Conservation (phyloP, 1,284 basidiomycete species). For the Apiotrichum gamsii region DNA sequence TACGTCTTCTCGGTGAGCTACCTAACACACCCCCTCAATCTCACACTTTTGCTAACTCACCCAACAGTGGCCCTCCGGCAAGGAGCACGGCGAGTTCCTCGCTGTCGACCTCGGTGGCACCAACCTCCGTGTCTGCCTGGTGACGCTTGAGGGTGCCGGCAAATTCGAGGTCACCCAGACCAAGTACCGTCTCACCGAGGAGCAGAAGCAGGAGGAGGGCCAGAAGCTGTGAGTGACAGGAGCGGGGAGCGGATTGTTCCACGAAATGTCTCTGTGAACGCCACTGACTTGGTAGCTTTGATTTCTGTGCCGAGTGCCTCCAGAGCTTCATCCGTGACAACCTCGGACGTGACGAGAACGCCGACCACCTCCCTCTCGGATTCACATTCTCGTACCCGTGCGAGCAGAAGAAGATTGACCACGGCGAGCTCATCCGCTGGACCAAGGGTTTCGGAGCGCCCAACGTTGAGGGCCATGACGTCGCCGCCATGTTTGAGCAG, state of each 20-base stretch:
- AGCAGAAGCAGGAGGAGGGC: slow-evolving; percentile 97
- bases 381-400: slow-evolving; percentile 93
- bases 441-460: slow-evolving; percentile 94
- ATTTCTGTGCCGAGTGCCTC: slow-evolving; percentile 94
- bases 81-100: slow-evolving; percentile 84
- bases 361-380: slow-evolving; percentile 73
- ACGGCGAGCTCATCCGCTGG: slow-evolving; percentile 78
- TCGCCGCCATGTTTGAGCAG: slow-evolving; percentile 83
- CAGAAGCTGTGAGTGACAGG: slow-evolving; percentile 64
- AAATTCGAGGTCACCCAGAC: slow-evolving; percentile 98
- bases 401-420: slow-evolving; percentile 83
- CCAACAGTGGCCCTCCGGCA: slow-evolving; percentile 75
- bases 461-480: slow-evolving; percentile 88
- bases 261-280: no score
- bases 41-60: slow-evolving; percentile 1
- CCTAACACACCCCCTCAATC: not conserved
- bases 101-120: slow-evolving; percentile 95
- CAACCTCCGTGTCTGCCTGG: slow-evolving; percentile 94
- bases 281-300: slow-evolving; percentile 56
- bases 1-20: slow-evolving; percentile 73
- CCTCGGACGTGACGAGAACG: slow-evolving; percentile 58
- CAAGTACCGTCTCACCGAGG: slow-evolving; percentile 93
- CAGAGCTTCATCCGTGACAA: slow-evolving; percentile 75
- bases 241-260: no score
- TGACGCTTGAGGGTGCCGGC: slow-evolving; percentile 81